These are phyloP conservation scores for Clarireedia paspali DNA, from an alignment of 2,329 filamentous ascomycete genomes.

Conservation along the genomic window DNA sequence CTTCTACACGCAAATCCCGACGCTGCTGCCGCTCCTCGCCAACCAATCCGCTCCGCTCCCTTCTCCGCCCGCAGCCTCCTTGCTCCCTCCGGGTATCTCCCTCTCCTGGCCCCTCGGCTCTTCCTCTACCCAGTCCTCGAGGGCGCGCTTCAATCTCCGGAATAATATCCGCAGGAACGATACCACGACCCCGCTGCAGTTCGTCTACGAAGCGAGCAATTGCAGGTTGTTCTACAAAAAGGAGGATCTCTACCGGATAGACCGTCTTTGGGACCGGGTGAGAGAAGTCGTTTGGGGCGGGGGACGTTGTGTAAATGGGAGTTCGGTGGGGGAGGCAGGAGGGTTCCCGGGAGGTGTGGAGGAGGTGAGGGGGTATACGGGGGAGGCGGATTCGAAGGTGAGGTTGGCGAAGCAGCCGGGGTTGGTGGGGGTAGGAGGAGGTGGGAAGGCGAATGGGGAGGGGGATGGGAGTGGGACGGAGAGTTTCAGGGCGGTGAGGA, in stretches of 20 bases:
- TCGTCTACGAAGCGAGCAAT: constrained; percentile 51
- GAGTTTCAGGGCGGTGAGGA: not conserved
- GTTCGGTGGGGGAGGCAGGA: not conserved
- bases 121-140: constrained; percentile 13
- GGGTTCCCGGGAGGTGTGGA: not conserved
- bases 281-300: constrained; percentile 33
- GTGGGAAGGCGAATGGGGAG: not conserved
- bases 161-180: constrained; percentile 30
- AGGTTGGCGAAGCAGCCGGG: not conserved
- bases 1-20: not conserved
- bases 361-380: not conserved
- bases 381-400: not conserved
- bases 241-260: constrained; percentile 42
- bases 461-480: not conserved
- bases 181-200: constrained; percentile 43
- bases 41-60: not conserved
- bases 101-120: not conserved
- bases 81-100: not conserved
- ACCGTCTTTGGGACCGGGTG: constrained; percentile 42
- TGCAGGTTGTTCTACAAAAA: constrained; percentile 52
- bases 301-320: constrained; percentile 28
- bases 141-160: constrained; percentile 33
- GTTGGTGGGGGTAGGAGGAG: not conserved
- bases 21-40: not conserved
- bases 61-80: not conserved